Evolutionary conservation across 352 stramenopile species (phyloP), one percentile per base, ranked within the genome.

Genomic region (Globisporangium megalacanthum): DNA sequence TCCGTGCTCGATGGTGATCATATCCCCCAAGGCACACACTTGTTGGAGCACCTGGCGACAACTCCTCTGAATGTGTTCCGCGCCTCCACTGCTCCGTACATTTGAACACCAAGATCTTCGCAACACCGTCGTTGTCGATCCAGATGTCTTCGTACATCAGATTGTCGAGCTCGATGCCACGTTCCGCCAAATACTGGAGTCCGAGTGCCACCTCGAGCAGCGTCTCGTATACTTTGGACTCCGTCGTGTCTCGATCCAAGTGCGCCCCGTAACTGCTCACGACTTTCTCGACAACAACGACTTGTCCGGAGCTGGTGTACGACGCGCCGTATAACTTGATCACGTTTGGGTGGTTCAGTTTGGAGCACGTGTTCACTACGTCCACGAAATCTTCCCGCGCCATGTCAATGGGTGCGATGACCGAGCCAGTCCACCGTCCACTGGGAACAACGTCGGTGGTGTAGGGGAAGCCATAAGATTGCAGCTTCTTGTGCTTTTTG

Each of bases 321-420:
- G 51, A 64, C 29, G 42, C 62, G 14, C 62, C 62, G 25, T 55
- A 64, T 0, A 69, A 33, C 17, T 9, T 48, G 8, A 52, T 17
- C 8, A 69, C 35, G 36, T 70, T 56, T 4, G 64, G 64, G 60
- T 70, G 64, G 8, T 46, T 60, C 19, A 70, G 29, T 70, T 84
- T 35, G 93, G 74, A 14, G n/a, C 33, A 47, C 9, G 3, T 25
- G 25, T 45, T 17, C 31, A 54, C 10, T 10, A 4, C n/a, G 10
- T 33, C 49, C 8, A 31, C 9, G 22, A 54, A 54, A 35, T 3
- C 19, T 19, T n/a, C 10, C 6, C 22, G 11, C 3, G 17, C 29
- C 9, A 48, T 20, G 15, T 48, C 4, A 25, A 7, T 36, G 47
- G 6, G 8, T 61, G 52, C 60, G 13, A 54, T 69, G 36, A 73